Evolutionary conservation across 164 flowering plant genomes (phyloP), one percentile per base, ranked within the genome.

Genomic region (Malania oleifera): DNA sequence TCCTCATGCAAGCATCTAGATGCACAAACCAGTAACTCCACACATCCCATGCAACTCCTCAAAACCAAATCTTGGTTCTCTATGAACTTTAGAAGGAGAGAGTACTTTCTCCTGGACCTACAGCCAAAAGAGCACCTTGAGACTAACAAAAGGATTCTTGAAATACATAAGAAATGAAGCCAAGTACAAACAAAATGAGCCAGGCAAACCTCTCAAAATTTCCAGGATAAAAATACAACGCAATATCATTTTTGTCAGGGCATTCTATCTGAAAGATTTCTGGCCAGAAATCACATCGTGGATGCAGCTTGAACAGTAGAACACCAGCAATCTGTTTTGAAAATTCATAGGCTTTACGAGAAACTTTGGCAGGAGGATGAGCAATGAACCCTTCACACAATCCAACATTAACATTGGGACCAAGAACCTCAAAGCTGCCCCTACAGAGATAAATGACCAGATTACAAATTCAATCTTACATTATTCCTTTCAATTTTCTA

Each of bases 1-100:
- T 22, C 50, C 26, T 8, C 26, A 20, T 46, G 50, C 50, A 46
- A 20, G 3, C 20, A 25, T 14, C 14, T 67, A 28, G 75, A 74
- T 7, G 72, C 57, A 61, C 64, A 64, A 44, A 74, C 20, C 44
- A 67, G 28, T 34, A 74, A 31, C 64, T 70, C 74, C 19, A 61
- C 65, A 39, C 56, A 61, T 25, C 47, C 47, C 22, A 67, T 34
- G 48, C 26, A 58, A 47, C 53, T 54, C 55, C n/a, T 59, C 70
- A 74, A 53, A 20, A 56, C 62, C 45, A 70, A 34, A 55, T 74
- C 74, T 18, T 47, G 26, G 39, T 11, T 37, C 23, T 61, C 65
- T 7, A 74, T 54, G 28, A 46, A 24, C 31, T 60, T 54, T 29
- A 64, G 13, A 31, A 74, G 72, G 66, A 5, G 18, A 63, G 5